These are phyloP conservation scores for Fragilariopsis cylindrus DNA, from an alignment of 108 stramenopile genomes.

Conservation along the genomic window DNA sequence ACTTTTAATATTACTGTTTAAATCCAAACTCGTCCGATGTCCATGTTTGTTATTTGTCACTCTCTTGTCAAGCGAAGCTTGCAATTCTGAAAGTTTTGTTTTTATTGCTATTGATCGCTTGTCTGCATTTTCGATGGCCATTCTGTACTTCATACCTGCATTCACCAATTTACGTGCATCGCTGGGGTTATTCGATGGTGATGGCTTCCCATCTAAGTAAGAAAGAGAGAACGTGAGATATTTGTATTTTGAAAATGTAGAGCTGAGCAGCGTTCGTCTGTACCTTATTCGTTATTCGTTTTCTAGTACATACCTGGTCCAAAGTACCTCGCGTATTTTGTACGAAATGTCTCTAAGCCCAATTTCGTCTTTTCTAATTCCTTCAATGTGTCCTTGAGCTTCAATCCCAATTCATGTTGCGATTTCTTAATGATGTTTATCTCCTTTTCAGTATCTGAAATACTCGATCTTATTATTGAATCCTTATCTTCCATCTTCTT, in stretches of 20 bases:
- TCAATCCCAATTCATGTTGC: slow-evolving; percentile 11
- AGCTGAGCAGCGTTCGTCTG: not conserved
- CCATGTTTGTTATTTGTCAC: slow-evolving; percentile 4
- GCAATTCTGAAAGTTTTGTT: slow-evolving; percentile 24
- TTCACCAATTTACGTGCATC: slow-evolving; percentile 40
- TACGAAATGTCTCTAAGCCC: slow-evolving; percentile 33
- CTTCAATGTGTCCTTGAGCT: slow-evolving; percentile 37
- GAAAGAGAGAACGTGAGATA: not conserved
- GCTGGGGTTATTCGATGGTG: slow-evolving; percentile 30
- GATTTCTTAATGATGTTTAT: slow-evolving; percentile 37
- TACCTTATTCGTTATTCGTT: no score
- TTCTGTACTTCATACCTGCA: slow-evolving; percentile 25
- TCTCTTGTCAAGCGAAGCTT: slow-evolving; percentile 29
- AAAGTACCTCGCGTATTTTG: slow-evolving; percentile 41
- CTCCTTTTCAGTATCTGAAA: slow-evolving; percentile 29
- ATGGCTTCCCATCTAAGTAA: slow-evolving; percentile 39
- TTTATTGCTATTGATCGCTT: slow-evolving; percentile 24
- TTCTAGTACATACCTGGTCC: slow-evolving; percentile 42
- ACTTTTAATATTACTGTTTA: slow-evolving; percentile 22
- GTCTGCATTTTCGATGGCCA: slow-evolving; percentile 29
- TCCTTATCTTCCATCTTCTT: slow-evolving; percentile 36
- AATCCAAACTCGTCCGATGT: slow-evolving; percentile 17
- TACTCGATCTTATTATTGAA: slow-evolving; percentile 3
- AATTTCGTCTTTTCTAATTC: slow-evolving; percentile 21
- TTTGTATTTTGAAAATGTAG: not conserved